A percentile compares a stretch with the other conserved stretches of the same genome.
These are phyloP conservation scores for Gillenia trifoliata DNA, from an alignment of 306 rosid species.

Conservation along the genomic window DNA sequence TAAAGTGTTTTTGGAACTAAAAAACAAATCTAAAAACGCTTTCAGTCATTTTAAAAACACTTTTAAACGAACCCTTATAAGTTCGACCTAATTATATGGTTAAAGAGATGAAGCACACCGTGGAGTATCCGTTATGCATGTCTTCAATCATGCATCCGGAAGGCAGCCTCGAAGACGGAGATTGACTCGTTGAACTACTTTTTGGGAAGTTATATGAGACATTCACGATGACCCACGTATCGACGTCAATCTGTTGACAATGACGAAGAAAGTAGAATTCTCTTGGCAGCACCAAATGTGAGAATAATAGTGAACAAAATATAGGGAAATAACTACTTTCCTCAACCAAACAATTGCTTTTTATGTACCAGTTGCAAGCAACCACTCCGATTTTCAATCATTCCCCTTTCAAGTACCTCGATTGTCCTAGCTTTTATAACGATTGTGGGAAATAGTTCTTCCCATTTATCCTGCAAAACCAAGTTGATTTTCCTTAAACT, in stretches of 20 bases:
- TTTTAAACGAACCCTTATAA: too few relatives aligned
- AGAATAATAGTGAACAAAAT: constrained; percentile 15
- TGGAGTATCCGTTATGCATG: constrained; percentile 34
- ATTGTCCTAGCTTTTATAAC: constrained; percentile 46
- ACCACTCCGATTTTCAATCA: constrained; percentile 32
- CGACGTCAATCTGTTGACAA: constrained; percentile 42
- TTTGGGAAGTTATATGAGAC: constrained; percentile 43
- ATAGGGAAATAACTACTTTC: too few relatives aligned
- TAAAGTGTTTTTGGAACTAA: too few relatives aligned
- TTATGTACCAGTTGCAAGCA: constrained; percentile 49
- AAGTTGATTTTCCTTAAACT: background rate
- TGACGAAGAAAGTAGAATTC: constrained; percentile 50
- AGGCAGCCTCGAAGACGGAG: constrained; percentile 53
- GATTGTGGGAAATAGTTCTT: constrained; percentile 49
- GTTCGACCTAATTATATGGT: background rate
- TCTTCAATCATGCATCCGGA: constrained; percentile 79
- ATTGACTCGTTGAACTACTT: background rate
- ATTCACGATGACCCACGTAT: constrained; percentile 56
- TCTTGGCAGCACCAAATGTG: constrained; percentile 51
- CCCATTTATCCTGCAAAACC: constrained; percentile 53
- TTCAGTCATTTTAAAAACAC: too few relatives aligned
- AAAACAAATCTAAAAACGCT: too few relatives aligned
- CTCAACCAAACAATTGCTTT: background rate
- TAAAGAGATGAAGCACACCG: constrained; percentile 27
- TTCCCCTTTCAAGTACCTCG: constrained; percentile 43